A percentile compares a stretch with the other conserved stretches of the same genome.
Evolutionary conservation across 208 protist genomes (phyloP).

Genomic region (Trichomonas gallinae): DNA sequence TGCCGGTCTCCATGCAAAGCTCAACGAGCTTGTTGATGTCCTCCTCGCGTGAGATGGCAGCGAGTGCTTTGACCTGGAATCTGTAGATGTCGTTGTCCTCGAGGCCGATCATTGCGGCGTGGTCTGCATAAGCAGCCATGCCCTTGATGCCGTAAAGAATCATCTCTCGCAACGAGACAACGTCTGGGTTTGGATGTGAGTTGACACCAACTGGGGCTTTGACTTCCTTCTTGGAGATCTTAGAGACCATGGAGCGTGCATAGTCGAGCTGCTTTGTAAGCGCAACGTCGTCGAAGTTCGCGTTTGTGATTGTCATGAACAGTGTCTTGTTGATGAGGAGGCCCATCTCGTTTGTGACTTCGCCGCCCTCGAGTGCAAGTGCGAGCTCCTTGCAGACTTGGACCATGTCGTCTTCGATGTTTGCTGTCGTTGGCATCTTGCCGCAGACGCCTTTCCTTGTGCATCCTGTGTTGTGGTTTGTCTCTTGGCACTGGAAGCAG

Average conservation of each 20-base stretch:
- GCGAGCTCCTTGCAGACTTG: background rate
- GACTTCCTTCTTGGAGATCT: background rate
- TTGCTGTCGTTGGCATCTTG: background rate
- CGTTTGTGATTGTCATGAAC: background rate
- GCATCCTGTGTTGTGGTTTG: background rate
- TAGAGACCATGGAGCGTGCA: background rate
- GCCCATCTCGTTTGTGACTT: background rate
- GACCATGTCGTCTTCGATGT: background rate
- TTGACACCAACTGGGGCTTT: background rate
- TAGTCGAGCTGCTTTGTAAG: background rate
- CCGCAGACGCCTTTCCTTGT: background rate
- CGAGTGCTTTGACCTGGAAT: background rate
- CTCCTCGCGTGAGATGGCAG: background rate
- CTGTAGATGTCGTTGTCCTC: background rate
- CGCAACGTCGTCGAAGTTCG: background rate
- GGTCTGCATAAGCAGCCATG: background rate
- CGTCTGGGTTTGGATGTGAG: background rate
- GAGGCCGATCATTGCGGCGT: background rate
- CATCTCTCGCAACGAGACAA: background rate
- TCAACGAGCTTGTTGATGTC: background rate
- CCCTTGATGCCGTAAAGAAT: background rate
- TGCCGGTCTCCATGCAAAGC: background rate
- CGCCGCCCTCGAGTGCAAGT: background rate
- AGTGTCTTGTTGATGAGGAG: background rate
- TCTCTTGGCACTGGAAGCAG: constrained; percentile 3